These are phyloP conservation scores for Pseudogymnoascus verrucosus DNA, from an alignment of 2,329 filamentous ascomycete genomes.

Conservation along the genomic window DNA sequence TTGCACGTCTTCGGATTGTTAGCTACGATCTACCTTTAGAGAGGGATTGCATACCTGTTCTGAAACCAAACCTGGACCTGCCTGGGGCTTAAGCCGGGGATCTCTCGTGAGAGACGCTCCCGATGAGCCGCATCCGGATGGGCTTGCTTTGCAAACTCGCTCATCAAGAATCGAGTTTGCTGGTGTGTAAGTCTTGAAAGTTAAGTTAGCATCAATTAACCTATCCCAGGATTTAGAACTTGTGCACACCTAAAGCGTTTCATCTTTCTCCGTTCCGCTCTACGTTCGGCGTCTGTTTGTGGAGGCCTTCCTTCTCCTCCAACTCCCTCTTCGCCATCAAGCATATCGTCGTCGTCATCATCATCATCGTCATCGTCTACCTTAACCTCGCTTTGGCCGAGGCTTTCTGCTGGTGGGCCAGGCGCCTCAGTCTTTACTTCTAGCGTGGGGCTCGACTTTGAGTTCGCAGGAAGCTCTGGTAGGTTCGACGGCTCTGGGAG, in stretches of 20 bases:
- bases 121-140: conserved; percentile 88
- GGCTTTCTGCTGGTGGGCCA: conserved; percentile 1
- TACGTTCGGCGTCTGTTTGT: conserved; percentile 49
- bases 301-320: conserved; percentile 28
- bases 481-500: neutral
- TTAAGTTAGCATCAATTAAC: conserved; percentile 3
- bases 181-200: conserved; percentile 73
- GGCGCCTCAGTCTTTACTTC: neutral
- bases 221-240: neutral
- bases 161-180: conserved; percentile 96
- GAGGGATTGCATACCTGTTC: conserved; percentile 62
- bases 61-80: conserved; percentile 99
- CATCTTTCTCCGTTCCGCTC: conserved; percentile 56
- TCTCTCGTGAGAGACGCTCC: conserved; percentile 79
- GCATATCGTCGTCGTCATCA: conserved; percentile 49
- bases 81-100: conserved; percentile 81
- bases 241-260: conserved; percentile 65
- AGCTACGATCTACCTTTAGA: conserved; percentile 9
- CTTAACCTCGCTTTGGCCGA: neutral
- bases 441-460: neutral
- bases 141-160: conserved; percentile 89
- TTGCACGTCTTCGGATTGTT: conserved; percentile 47
- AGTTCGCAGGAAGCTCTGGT: neutral
- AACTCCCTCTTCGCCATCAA: conserved; percentile 39
- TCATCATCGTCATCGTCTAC: conserved; percentile 17